Evolutionary conservation across 176 grass and related monocot species (phyloP).

Genomic region (Luzula sylvatica): DNA sequence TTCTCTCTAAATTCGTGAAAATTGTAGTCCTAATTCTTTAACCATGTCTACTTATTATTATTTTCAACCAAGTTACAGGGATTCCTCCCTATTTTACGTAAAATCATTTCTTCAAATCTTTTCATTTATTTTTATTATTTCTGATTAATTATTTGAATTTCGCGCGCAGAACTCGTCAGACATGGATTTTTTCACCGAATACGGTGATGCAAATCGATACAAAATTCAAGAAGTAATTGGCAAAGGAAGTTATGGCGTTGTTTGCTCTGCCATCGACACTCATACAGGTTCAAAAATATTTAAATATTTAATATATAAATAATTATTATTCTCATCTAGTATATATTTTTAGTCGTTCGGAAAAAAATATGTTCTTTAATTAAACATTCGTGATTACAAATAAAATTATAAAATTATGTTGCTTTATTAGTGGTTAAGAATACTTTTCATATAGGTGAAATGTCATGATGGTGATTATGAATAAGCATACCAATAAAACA

Average conservation of each 20-base stretch:
- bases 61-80: neutral
- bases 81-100: too few relatives aligned
- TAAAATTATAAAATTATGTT: too few relatives aligned
- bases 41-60: neutral
- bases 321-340: too few relatives aligned
- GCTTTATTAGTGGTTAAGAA: too few relatives aligned
- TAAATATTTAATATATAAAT: too few relatives aligned
- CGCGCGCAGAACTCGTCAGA: conserved; percentile 48
- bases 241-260: conserved; percentile 96
- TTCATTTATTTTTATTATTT: neutral
- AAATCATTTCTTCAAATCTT: too few relatives aligned
- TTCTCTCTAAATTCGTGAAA: neutral
- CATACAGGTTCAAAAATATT: conserved; percentile 27
- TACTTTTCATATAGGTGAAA: too few relatives aligned
- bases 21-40: neutral
- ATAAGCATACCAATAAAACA: too few relatives aligned
- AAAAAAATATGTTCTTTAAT: too few relatives aligned
- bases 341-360: too few relatives aligned
- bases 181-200: conserved; percentile 84
- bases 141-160: neutral
- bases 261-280: conserved; percentile 86
- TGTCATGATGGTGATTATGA: too few relatives aligned
- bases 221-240: conserved; percentile 98
- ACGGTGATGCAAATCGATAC: conserved; percentile 92
- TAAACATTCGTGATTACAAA: too few relatives aligned